Conservation (phyloP, 2,329 filamentous ascomycete genomes). For the Septoria linicola region DNA sequence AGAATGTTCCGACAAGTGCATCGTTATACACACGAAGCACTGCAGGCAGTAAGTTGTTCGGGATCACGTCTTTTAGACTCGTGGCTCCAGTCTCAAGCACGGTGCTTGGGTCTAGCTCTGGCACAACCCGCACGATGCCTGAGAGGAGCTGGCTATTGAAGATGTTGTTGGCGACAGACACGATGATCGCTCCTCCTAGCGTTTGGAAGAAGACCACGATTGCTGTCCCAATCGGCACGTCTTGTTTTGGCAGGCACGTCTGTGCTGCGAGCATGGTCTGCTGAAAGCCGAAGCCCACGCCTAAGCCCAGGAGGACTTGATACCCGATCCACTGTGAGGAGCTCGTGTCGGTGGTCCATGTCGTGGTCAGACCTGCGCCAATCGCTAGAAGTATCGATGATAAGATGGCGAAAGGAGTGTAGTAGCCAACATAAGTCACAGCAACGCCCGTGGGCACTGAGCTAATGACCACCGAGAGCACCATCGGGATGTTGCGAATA, state of each 20-base stretch:
- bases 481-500: constrained; percentile 47
- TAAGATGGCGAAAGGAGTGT: constrained; percentile 40
- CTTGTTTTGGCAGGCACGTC: constrained; percentile 35
- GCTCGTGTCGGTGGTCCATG: constrained; percentile 40
- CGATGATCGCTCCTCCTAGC: constrained; percentile 43
- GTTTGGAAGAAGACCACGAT: constrained; percentile 46
- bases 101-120: not conserved
- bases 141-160: constrained; percentile 39
- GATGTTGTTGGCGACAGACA: constrained; percentile 43
- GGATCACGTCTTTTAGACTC: constrained; percentile 55
- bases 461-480: constrained; percentile 27
- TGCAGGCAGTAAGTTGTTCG: constrained; percentile 47
- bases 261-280: constrained; percentile 44
- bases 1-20: constrained; percentile 58
- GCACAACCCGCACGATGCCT: constrained; percentile 6
- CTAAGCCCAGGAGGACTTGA: constrained; percentile 47
- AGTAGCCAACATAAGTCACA: constrained; percentile 18
- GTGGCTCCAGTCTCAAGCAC: constrained; percentile 54
- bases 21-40: constrained; percentile 64
- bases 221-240: constrained; percentile 38
- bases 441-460: constrained; percentile 6
- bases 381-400: constrained; percentile 6
- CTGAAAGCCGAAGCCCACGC: constrained; percentile 46
- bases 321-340: constrained; percentile 38
- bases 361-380: constrained; percentile 44